Conservation (phyloP, 495 filamentous ascomycete genomes). For the Daldinia childiae region DNA sequence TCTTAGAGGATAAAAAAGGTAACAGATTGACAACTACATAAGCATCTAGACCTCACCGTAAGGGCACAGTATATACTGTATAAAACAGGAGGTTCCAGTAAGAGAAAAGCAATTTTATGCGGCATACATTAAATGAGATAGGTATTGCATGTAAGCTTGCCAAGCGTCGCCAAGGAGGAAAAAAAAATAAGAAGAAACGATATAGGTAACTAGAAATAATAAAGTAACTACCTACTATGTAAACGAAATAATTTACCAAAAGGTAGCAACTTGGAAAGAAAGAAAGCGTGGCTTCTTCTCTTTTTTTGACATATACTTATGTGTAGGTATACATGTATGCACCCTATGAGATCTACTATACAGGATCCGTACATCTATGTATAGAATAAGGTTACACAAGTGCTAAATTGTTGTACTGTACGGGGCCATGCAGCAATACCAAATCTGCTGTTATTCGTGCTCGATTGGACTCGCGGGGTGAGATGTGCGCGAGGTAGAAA, state of each 20-base stretch:
- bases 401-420: conserved; percentile 6
- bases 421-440: conserved; percentile 13
- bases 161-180: conserved; percentile 10
- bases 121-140: not conserved
- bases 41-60: conserved; percentile 16
- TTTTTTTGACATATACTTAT: not conserved
- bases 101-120: conserved; percentile 7
- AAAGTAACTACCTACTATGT: too few species aligned
- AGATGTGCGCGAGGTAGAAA: conserved; percentile 2
- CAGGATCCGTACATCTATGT: not conserved
- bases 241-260: not conserved
- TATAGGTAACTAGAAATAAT: not conserved
- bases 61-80: conserved; percentile 1
- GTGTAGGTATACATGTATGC: not conserved
- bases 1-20: conserved; percentile 32
- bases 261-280: not conserved
- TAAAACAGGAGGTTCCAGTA: not conserved
- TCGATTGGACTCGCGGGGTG: conserved; percentile 30
- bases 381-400: conserved; percentile 3
- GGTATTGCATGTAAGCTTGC: conserved; percentile 10
- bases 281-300: not conserved
- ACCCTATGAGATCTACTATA: not conserved
- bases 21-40: conserved; percentile 33
- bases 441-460: not conserved
- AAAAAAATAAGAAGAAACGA: not conserved